Evolutionary conservation across 768 basidiomycete species (phyloP), one percentile per base, ranked within the genome.

Genomic region (Boletus speciosus): DNA sequence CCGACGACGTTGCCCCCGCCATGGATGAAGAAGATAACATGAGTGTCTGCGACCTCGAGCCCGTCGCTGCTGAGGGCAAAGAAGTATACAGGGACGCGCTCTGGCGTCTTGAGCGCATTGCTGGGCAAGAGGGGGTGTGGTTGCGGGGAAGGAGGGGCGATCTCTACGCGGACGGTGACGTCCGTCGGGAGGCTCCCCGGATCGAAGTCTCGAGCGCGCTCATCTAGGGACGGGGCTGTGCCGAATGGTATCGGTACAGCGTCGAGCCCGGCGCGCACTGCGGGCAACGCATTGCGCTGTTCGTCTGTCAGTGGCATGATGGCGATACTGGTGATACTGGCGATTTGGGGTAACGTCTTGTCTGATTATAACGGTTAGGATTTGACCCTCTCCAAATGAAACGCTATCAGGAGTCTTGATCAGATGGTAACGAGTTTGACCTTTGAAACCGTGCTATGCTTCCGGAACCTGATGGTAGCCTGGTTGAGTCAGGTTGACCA

Each of bases 11-110:
- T 54, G 1, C 49, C 66, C 11, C 66, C 66, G 5, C 67, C 65
- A 16, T 69, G 66, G 21, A 66, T 48, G 43, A 56, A 59, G 51
- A 67, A 58, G 35, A 69, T 49, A 47, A 65, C 57, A n/a, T 29
- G 54, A 11, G 54, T 55, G 14, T 64, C 36, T 0, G 51, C 32
- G 2, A 23, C 35, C 0, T 52, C 35, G 23, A 23, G 31, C 9
- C 1, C 4, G 21, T 52, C 34, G 25, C 19, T 16, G 21, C 16
- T 15, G 39, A 59, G 57, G 32, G 57, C 1, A 5, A 43, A 69
- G 27, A 65, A 67, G 21, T 50, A 66, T 38, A 68, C 0, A 2
- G 64, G 64, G 16, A 63, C 61, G 12, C 46, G 57, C n/a, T 60
- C 63, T 5, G 67, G 56, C 1, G 45, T 4, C 25, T 39, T 62